These are phyloP conservation scores for Aspergillus ibericus DNA, from an alignment of 2,329 filamentous ascomycete genomes.

Conservation along the genomic window DNA sequence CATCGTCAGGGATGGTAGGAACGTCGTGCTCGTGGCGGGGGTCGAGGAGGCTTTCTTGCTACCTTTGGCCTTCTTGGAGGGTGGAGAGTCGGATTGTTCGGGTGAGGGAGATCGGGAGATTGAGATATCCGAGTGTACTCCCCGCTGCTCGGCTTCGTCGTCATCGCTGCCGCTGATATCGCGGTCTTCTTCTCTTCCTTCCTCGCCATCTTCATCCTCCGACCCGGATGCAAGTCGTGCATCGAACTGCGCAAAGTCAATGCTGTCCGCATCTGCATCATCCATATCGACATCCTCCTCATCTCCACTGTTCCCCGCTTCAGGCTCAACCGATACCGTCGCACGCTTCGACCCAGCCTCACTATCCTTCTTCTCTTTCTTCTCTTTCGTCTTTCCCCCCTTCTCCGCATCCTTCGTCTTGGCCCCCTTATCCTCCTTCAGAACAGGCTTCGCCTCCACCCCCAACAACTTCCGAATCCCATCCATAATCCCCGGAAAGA, in stretches of 20 bases:
- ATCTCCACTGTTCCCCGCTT: slow-evolving; percentile 9
- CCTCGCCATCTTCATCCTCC: slow-evolving; percentile 25
- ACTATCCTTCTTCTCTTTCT: slow-evolving; percentile 6
- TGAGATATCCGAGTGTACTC: slow-evolving; percentile 29
- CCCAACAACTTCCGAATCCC: slow-evolving; percentile 43
- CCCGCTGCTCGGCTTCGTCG: neutral
- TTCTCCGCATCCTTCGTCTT: neutral
- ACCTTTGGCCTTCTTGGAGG: slow-evolving; percentile 17
- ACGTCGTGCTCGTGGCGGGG: slow-evolving; percentile 48
- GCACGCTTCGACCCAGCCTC: slow-evolving; percentile 9
- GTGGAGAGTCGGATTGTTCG: slow-evolving; percentile 11
- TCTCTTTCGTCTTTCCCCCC: neutral
- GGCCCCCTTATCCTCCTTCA: slow-evolving; percentile 13
- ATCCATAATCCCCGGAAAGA: slow-evolving; percentile 49
- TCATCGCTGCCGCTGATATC: slow-evolving; percentile 3
- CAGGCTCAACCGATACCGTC: neutral
- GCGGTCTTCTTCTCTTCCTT: slow-evolving; percentile 18
- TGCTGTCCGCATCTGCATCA: slow-evolving; percentile 28
- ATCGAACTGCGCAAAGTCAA: slow-evolving; percentile 35
- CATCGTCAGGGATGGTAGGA: slow-evolving; percentile 62
- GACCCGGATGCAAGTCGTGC: slow-evolving; percentile 35
- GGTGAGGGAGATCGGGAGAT: slow-evolving; percentile 38
- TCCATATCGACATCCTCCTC: slow-evolving; percentile 21
- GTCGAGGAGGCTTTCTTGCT: slow-evolving; percentile 26
- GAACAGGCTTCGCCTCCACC: slow-evolving; percentile 25